These are phyloP conservation scores for Pouteria glomerata DNA, from an alignment of 148 eudicot genomes.

Conservation along the genomic window DNA sequence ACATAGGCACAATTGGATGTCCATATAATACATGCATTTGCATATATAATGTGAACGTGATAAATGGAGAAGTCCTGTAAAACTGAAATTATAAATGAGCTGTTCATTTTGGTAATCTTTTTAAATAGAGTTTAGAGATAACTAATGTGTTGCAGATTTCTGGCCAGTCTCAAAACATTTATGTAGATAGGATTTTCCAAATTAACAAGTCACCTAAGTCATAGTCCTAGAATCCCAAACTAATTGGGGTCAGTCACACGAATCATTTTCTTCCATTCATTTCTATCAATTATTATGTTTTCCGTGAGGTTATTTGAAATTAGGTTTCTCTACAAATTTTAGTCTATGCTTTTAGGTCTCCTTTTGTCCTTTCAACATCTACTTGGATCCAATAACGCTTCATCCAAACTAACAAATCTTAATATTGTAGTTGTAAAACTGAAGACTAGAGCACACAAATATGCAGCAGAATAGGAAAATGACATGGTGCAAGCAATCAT, in stretches of 20 bases:
- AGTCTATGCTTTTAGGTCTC: too few relatives aligned
- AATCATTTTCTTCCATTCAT: too few relatives aligned
- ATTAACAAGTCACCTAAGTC: not conserved
- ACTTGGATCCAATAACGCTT: too few relatives aligned
- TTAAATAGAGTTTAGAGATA: not conserved
- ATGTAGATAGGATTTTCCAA: not conserved
- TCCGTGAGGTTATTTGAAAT: too few relatives aligned
- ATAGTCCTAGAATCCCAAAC: too few relatives aligned
- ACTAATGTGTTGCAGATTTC: not conserved
- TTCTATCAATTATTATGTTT: too few relatives aligned
- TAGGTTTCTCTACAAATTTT: too few relatives aligned
- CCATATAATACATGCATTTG: not conserved
- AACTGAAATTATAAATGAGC: too few relatives aligned
- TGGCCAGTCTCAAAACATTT: not conserved
- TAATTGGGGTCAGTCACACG: too few relatives aligned
- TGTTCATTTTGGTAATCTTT: not conserved
- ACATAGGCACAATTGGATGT: not conserved
- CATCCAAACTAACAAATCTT: too few relatives aligned
- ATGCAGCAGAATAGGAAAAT: not conserved
- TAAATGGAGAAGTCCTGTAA: not conserved
- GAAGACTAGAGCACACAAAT: not conserved
- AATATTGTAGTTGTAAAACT: not conserved
- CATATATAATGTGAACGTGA: not conserved
- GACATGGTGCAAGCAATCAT: not conserved
- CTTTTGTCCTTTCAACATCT: too few relatives aligned